These are phyloP conservation scores for Fusarium humuli DNA, from an alignment of 2,329 filamentous ascomycete species.

Conservation along the genomic window DNA sequence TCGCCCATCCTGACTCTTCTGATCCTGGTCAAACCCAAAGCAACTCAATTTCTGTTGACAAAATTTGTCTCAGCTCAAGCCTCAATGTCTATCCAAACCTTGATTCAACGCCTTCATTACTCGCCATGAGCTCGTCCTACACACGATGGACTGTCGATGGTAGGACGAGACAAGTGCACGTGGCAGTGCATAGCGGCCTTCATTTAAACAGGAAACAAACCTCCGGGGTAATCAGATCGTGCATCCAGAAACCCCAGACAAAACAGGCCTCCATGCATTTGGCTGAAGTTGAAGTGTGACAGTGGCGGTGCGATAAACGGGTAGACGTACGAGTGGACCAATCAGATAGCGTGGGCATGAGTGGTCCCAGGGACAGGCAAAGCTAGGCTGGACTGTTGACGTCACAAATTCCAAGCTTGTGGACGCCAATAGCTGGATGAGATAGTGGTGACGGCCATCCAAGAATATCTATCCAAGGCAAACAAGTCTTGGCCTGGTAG, in stretches of 20 bases:
- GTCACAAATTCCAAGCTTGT: slow-evolving; percentile 22
- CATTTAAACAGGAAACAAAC: slow-evolving; percentile 4
- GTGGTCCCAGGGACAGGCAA: slow-evolving; percentile 19
- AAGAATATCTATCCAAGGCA: slow-evolving; percentile 1
- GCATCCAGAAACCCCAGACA: neutral
- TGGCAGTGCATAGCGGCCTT: slow-evolving; percentile 8
- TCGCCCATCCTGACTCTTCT: fast-evolving
- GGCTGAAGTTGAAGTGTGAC: slow-evolving; percentile 14
- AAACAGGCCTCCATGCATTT: neutral
- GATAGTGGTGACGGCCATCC: slow-evolving; percentile 29
- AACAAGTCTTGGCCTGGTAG: neutral
- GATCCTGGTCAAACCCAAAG: neutral
- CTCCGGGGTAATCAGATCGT: slow-evolving; percentile 1
- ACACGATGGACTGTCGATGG: neutral
- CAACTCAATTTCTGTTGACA: too few species aligned
- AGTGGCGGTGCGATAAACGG: slow-evolving; percentile 4
- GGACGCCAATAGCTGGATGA: slow-evolving; percentile 20
- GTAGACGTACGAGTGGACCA: neutral
- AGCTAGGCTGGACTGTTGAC: slow-evolving; percentile 29
- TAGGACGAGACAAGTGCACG: neutral
- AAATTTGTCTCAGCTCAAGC: neutral
- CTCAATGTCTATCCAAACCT: neutral
- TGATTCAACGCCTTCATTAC: neutral
- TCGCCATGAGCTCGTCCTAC: neutral
- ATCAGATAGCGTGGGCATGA: slow-evolving; percentile 27